Base-by-base conservation (phyloP, 306 rosid genomes). In the Sophora flavescens region DNA sequence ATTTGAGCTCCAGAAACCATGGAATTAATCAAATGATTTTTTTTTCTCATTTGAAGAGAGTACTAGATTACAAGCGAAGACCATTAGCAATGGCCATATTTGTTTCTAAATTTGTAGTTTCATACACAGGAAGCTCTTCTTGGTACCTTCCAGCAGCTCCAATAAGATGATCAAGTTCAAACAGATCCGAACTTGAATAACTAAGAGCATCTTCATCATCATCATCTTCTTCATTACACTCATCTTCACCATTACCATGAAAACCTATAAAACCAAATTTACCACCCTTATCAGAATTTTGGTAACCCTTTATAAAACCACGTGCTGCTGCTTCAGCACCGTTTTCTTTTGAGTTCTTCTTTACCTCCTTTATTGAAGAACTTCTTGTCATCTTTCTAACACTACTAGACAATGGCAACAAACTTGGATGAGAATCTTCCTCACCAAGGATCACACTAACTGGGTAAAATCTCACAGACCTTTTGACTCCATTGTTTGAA, bases 71-170 rank as follows among this genome's bases (percentile, higher is more conserved):
- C 78, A 83, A 75, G 15, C 80, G 66, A 52, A 89, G 79, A 64
- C 97, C 91, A 76, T 83, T 83, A 17, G 93, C 94, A 78, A 91
- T 89, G 73, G 95, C 95, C 67, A 86, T 87, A 59, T 91, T 88
- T 8, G 90, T 89, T 79, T 82, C 87, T 33, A 91, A 70, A 82
- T 78, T 84, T 3, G 97, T 91, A 75, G 95, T 89, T 83, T 86
- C 97, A 76, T 89, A 91, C 73, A 91, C 97, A 0, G 95, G 95
- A 80, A 91, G 95, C 79, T 91, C 97, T 70, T 89, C 88, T 51
- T 80, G 79, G 51, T 88, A 91, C 81, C 90, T 89, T 42, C 84
- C 90, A 78, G 76, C 88, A 76, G 76, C 84, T 68, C 94, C 97
- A 67, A 88, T 78, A 32, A 86, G 86, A 36, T 83, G 95, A 86